phyloP scores from a whole-genome alignment of 441 rosid species.

The Gossypium schwendimanii region DNA sequence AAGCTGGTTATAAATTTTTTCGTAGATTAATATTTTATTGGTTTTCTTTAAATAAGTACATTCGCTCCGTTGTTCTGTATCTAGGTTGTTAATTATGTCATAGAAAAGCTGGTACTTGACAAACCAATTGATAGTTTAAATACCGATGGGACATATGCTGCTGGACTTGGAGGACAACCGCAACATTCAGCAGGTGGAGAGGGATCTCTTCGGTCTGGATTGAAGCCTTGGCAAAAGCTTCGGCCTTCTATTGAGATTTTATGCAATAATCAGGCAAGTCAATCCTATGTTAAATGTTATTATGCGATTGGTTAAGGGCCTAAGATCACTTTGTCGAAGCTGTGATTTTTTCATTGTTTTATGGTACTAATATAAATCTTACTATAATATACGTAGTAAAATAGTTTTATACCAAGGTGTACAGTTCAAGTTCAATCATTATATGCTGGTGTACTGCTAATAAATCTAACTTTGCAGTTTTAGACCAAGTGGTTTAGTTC shows the following conservation, averaged over 20 bases:
- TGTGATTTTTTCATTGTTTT: neutral
- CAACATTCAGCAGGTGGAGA: conserved; percentile 65
- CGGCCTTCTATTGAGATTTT: conserved; percentile 89
- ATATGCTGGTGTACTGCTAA: neutral
- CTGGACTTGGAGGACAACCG: conserved; percentile 60
- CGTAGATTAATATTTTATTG: neutral
- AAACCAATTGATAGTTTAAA: conserved; percentile 57
- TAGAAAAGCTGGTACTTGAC: conserved; percentile 94
- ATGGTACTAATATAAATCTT: neutral
- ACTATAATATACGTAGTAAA: neutral
- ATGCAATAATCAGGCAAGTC: conserved; percentile 94
- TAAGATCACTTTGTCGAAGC: neutral
- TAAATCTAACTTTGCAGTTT: neutral
- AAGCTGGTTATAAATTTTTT: neutral
- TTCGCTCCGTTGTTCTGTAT: conserved; percentile 14
- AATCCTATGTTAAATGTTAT: conserved; percentile 6
- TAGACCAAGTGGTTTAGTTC: neutral
- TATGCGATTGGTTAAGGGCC: neutral
- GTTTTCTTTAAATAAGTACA: neutral
- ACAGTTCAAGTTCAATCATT: neutral
- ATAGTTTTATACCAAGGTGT: neutral
- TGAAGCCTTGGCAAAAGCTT: conserved; percentile 76
- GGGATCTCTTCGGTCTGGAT: conserved; percentile 58
- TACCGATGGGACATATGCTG: conserved; percentile 58
- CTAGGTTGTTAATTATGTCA: conserved; percentile 95